A percentile compares a stretch with the other conserved stretches of the same genome.
These are phyloP conservation scores for Pyrenochaeta sp. DNA, from an alignment of 2,329 filamentous ascomycete genomes.

Conservation along the genomic window DNA sequence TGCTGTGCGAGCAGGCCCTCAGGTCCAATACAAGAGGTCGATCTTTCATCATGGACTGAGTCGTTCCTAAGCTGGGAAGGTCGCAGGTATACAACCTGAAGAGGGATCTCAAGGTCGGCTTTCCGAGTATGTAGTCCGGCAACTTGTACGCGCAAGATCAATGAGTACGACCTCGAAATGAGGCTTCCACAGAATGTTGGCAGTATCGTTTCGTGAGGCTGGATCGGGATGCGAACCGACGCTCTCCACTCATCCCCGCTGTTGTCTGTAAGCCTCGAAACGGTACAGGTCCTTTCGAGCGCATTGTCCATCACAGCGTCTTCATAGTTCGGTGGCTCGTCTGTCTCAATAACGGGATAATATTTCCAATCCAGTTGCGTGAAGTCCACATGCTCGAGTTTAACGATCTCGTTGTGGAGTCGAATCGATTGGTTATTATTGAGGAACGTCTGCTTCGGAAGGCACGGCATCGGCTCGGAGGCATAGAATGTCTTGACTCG, in stretches of 20 bases:
- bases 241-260: constrained; percentile 2
- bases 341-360: not conserved
- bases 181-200: constrained; percentile 8
- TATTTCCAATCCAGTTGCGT: constrained; percentile 9
- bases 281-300: not conserved
- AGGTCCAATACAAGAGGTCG: constrained; percentile 5
- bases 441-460: constrained; percentile 9
- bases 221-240: constrained; percentile 5
- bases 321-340: constrained; percentile 11
- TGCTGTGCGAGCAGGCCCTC: constrained; percentile 5
- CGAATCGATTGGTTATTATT: constrained; percentile 4
- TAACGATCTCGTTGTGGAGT: constrained; percentile 9
- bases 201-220: constrained; percentile 1
- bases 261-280: constrained; percentile 1
- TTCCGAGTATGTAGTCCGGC: constrained; percentile 4
- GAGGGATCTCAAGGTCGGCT: constrained; percentile 7
- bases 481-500: constrained; percentile 11
- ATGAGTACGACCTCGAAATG: constrained; percentile 7
- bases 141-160: constrained; percentile 5
- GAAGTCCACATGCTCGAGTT: constrained; percentile 5
- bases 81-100: constrained; percentile 9
- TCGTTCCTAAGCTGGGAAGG: constrained; percentile 6
- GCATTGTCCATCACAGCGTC: constrained; percentile 4
- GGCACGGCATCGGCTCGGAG: constrained; percentile 7
- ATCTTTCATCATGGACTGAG: constrained; percentile 7